A percentile compares a stretch with the other conserved stretches of the same genome.
Conservation (phyloP, 306 rosid species). For the Astragalus membranaceus region DNA sequence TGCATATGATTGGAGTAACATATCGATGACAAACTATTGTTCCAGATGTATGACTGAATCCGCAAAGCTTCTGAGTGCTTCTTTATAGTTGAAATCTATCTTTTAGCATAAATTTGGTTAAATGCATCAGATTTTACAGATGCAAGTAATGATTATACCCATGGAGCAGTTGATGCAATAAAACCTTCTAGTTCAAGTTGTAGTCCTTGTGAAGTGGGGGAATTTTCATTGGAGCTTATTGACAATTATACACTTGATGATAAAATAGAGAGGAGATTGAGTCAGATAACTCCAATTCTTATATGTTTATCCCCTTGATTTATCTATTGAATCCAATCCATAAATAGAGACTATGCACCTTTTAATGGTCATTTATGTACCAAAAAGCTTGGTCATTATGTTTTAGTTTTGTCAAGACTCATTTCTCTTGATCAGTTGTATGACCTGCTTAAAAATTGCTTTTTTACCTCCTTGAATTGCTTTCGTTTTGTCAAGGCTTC, state of each 20-base stretch:
- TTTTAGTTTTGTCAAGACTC: conserved; percentile 11
- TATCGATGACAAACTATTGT: conserved; percentile 41
- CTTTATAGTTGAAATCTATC: not conserved
- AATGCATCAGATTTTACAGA: conserved; percentile 3
- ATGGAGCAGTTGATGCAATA: conserved; percentile 26
- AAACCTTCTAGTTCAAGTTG: conserved; percentile 55
- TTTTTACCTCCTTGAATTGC: conserved; percentile 16
- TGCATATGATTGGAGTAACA: conserved; percentile 47
- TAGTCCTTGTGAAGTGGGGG: conserved; percentile 45
- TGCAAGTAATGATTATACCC: conserved; percentile 38
- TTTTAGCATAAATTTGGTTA: conserved; percentile 5
- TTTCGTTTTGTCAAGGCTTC: no score
- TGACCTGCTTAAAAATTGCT: not conserved
- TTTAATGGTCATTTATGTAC: conserved; percentile 20
- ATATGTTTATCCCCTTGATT: conserved; percentile 40
- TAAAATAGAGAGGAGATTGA: conserved; percentile 51
- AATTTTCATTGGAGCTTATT: conserved; percentile 27
- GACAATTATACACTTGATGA: conserved; percentile 47
- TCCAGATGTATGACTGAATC: conserved; percentile 35
- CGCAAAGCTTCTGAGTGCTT: not conserved
- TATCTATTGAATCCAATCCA: not conserved
- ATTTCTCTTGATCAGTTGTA: not conserved
- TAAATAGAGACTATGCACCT: not conserved
- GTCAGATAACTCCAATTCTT: conserved; percentile 61
- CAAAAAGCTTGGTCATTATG: not conserved